phyloP scores from a whole-genome alignment of 2,329 filamentous ascomycete genomes.

The Cadophora luteo-olivacea region DNA sequence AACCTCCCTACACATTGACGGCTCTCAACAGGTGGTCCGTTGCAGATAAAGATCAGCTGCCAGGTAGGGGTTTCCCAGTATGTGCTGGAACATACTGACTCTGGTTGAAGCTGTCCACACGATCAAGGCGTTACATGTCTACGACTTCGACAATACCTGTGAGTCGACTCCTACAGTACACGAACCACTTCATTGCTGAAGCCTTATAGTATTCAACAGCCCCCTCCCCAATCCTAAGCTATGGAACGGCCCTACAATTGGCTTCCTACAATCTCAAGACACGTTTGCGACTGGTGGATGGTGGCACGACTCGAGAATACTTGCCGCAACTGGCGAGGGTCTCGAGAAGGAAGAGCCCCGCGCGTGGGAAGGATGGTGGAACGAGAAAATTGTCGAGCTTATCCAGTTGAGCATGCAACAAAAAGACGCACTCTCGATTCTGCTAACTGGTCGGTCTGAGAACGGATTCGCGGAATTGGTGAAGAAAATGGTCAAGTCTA shows the following conservation, averaged over 20 bases:
- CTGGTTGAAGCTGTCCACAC: constrained; percentile 59
- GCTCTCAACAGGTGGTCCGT: constrained; percentile 86
- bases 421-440: constrained; percentile 81
- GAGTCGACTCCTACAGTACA: no score
- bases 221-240: constrained; percentile 87
- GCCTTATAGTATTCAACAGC: constrained; percentile 76
- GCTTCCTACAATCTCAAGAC: constrained; percentile 76
- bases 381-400: constrained; percentile 84
- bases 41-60: constrained; percentile 69
- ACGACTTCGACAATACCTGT: constrained; percentile 98
- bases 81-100: constrained; percentile 30
- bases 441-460: constrained; percentile 88
- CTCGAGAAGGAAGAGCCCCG: constrained; percentile 80
- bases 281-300: constrained; percentile 85
- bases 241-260: constrained; percentile 82
- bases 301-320: constrained; percentile 93
- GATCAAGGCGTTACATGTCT: constrained; percentile 85
- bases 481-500: constrained; percentile 79
- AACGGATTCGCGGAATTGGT: constrained; percentile 78
- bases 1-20: constrained; percentile 64
- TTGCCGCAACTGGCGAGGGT: constrained; percentile 85
- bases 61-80: constrained; percentile 53
- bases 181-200: no score
- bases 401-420: constrained; percentile 83
- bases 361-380: constrained; percentile 96